These are phyloP conservation scores for Aspergillus sparsus DNA, from an alignment of 495 filamentous ascomycete species.

Conservation along the genomic window DNA sequence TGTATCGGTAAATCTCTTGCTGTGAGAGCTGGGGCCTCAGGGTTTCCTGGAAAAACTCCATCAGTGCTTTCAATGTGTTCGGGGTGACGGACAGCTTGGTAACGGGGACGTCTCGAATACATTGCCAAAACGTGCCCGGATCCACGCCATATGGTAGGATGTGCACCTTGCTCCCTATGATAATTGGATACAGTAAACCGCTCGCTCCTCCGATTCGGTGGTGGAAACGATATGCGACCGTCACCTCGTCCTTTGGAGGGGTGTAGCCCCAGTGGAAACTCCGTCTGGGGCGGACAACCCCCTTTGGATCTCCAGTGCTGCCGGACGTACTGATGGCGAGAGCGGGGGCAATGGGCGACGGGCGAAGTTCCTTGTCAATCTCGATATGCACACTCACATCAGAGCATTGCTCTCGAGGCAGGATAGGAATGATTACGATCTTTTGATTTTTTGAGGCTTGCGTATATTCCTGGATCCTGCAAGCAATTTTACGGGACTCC, in stretches of 20 bases:
- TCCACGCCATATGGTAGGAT: not conserved
- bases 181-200: not conserved
- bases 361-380: not conserved
- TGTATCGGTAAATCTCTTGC: not conserved
- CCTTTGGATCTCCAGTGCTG: not conserved
- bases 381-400: not conserved
- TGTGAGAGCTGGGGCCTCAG: not conserved
- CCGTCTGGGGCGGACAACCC: not conserved
- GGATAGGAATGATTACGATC: not conserved
- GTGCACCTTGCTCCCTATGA: not conserved
- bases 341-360: not conserved
- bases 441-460: not conserved
- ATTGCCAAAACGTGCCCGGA: not conserved
- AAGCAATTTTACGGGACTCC: not conserved
- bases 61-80: not conserved
- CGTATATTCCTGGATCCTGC: not conserved
- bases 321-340: not conserved
- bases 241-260: not conserved
- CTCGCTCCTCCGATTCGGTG: constrained; percentile 1
- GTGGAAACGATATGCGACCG: not conserved
- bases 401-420: not conserved
- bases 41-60: not conserved
- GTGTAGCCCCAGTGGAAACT: not conserved
- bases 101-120: not conserved
- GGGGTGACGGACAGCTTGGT: constrained; percentile 1